Base-by-base conservation (phyloP, 306 rosid species). In the Vicia faba region DNA sequence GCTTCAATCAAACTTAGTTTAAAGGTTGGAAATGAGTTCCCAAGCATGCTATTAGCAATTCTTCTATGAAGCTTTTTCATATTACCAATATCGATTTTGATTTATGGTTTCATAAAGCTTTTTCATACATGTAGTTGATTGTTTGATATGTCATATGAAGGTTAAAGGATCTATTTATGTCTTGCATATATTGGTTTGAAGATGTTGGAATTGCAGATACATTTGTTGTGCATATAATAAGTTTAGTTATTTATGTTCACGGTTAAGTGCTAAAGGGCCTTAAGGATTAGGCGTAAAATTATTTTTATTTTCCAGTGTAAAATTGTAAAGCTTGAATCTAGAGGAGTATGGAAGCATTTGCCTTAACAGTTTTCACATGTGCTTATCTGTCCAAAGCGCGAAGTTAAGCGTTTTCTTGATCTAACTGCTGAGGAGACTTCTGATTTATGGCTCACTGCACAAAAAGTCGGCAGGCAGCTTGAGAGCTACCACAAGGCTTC, bases 341-440 rank as follows among this genome's bases (percentile, higher is more conserved):
- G 12, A 54, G 39, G 15, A 35, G 25, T 58, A 29, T 14, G 46
- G 26, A 68, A 67, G 28, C 49, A 75, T 69, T 78, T 75, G 77
- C 73, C 98, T 92, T 92, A 78, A 82, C 93, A 16, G 69, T 69
- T 61, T 74, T 59, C 77, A 89, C 96, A 93, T 68, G 98, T 93
- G 78, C 96, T 93, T 28, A 75, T 93, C 75, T 87, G 93, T 74
- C 96, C 98, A n/a, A 89, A 84, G 84, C 96, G 96, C 15, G 97
- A 89, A 82, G 98, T 84, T 58, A 88, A 86, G 66, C 93, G 98
- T 49, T 87, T 92, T 35, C 67, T 58, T 58, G 98, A 92, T 83
- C 96, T 92, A 79, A 79, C 93, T 56, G 80, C 68, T 50, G 91
- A 89, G n/a, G 96, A 92, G 84, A 87, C 92, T 69, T 78, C 76